Evolutionary conservation across 1,139 yeast genomes (phyloP).

Genomic region (Arxiozyma bovina): DNA sequence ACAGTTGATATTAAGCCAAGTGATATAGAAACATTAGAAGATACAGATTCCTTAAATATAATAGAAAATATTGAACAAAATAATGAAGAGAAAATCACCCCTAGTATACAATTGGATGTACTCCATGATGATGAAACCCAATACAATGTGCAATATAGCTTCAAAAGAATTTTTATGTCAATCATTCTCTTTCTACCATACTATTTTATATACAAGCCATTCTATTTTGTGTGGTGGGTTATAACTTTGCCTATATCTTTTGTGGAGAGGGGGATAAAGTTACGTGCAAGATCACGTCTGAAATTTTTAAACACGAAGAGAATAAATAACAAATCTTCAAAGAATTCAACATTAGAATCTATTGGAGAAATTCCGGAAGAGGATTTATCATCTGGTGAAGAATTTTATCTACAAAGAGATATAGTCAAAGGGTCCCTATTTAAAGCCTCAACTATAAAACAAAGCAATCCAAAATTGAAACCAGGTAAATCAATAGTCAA

Average conservation of each 20-base stretch:
- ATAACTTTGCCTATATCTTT: constrained; percentile 43
- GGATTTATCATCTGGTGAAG: constrained; percentile 26
- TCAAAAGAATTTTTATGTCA: not conserved
- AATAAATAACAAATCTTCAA: not conserved
- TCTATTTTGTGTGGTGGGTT: constrained; percentile 37
- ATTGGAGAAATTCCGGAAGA: constrained; percentile 16
- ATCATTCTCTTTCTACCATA: constrained; percentile 11
- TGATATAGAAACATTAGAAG: not conserved
- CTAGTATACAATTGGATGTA: too few relatives aligned
- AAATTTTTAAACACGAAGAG: not conserved
- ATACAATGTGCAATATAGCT: not conserved
- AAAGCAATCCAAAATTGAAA: constrained; percentile 1
- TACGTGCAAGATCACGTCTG: constrained; percentile 5
- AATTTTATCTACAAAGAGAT: constrained; percentile 25
- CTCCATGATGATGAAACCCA: not conserved
- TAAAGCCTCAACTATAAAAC: constrained; percentile 9
- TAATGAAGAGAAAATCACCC: not conserved
- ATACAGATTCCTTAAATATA: not conserved
- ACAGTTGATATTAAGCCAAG: not conserved
- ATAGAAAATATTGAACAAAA: not conserved
- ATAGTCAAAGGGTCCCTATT: constrained; percentile 25
- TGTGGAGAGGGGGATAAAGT: constrained; percentile 29
- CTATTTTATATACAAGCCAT: constrained; percentile 37
- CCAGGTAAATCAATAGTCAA: not conserved
- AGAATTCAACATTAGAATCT: constrained; percentile 1